Evolutionary conservation across 148 eudicot genomes (phyloP).

Genomic region (Linanthus parryae): DNA sequence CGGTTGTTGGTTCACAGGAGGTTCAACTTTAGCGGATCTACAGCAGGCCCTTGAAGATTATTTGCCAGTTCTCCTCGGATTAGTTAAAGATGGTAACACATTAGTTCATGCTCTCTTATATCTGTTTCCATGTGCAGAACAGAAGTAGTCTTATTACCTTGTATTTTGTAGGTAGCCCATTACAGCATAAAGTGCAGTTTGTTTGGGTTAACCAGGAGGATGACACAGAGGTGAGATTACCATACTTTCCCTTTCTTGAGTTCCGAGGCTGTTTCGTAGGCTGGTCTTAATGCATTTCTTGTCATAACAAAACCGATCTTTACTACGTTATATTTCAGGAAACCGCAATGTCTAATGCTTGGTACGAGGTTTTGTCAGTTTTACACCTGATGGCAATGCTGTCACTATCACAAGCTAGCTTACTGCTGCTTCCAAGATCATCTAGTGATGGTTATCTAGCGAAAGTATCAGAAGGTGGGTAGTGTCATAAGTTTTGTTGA

Average conservation of each 20-base stretch:
- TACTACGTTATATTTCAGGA: constrained; percentile 61
- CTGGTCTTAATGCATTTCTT: no score
- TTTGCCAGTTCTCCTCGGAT: constrained; percentile 81
- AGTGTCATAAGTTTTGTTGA: no score
- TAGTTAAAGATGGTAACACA: constrained; percentile 88
- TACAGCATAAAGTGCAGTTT: constrained; percentile 85
- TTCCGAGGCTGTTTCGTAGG: no score
- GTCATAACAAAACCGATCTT: no score
- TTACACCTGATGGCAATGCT: constrained; percentile 92
- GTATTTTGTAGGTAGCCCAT: constrained; percentile 58
- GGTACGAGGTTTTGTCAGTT: constrained; percentile 95
- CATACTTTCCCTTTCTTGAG: constrained; percentile 1
- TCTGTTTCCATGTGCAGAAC: neutral
- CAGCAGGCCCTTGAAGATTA: constrained; percentile 93
- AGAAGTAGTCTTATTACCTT: no score
- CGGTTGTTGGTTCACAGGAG: constrained; percentile 53
- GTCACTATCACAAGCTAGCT: constrained; percentile 78
- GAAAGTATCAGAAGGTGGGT: constrained; percentile 91
- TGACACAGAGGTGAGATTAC: constrained; percentile 60
- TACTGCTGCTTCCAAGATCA: constrained; percentile 89
- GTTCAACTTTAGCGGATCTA: constrained; percentile 88
- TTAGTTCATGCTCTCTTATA: neutral
- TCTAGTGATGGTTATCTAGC: constrained; percentile 86
- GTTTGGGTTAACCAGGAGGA: constrained; percentile 95
- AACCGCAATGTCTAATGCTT: constrained; percentile 76